A percentile compares a stretch with the other conserved stretches of the same genome.
Conservation (phyloP, 257 asterid species). For the Plectranthus barbatus region DNA sequence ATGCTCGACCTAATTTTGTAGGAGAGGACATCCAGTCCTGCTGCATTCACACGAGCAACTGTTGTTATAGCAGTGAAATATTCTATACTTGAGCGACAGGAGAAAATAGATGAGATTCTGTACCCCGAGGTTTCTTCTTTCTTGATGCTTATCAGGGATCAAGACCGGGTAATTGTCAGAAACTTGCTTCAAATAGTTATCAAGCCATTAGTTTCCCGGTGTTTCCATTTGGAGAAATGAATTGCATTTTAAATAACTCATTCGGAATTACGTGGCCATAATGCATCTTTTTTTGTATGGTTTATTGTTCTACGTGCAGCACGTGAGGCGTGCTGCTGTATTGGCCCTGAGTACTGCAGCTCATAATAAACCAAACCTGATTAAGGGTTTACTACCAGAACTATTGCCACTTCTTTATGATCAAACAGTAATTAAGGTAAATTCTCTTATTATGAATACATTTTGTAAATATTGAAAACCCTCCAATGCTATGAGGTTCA, state of each 20-base stretch:
- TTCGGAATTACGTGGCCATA: no score
- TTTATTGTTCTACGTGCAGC: slow-evolving; percentile 51
- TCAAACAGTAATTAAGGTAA: slow-evolving; percentile 89
- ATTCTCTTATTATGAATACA: background rate
- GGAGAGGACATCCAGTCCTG: slow-evolving; percentile 76
- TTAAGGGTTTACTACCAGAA: slow-evolving; percentile 80
- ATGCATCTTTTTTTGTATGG: slow-evolving; percentile 4
- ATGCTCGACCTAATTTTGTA: slow-evolving; percentile 27
- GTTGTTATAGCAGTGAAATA: slow-evolving; percentile 91
- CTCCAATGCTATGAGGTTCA: background rate
- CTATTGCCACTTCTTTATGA: slow-evolving; percentile 91
- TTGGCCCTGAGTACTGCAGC: slow-evolving; percentile 98
- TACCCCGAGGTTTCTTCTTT: slow-evolving; percentile 80
- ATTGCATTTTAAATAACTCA: no score
- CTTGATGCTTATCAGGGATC: slow-evolving; percentile 90
- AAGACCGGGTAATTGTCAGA: slow-evolving; percentile 62
- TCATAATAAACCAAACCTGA: slow-evolving; percentile 91
- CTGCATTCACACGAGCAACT: slow-evolving; percentile 96
- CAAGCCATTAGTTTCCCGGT: background rate
- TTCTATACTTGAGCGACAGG: slow-evolving; percentile 92
- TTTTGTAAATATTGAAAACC: background rate
- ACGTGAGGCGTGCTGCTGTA: slow-evolving; percentile 98
- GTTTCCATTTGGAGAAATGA: no score
- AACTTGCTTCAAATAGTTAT: background rate
- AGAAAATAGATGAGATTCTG: slow-evolving; percentile 84